Evolutionary conservation across 768 basidiomycete genomes (phyloP).

Genomic region (Clitopilus passeckerianus): DNA sequence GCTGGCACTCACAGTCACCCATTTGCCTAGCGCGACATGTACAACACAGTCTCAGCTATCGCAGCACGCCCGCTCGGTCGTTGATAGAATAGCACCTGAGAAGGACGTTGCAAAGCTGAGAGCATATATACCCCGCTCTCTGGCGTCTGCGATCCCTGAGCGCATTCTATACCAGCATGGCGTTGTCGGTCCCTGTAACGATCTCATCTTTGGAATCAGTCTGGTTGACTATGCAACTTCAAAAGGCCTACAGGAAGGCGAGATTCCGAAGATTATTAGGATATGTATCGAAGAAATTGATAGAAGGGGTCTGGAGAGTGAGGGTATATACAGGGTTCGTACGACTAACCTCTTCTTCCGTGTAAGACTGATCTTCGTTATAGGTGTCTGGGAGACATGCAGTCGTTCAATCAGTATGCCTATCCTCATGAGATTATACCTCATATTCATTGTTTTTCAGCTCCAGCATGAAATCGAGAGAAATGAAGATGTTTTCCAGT

Average conservation of each 20-base stretch:
- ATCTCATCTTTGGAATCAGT: constrained; percentile 86
- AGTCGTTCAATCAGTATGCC: constrained; percentile 69
- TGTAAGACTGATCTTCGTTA: background rate
- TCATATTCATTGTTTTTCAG: constrained; percentile 28
- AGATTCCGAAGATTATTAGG: constrained; percentile 73
- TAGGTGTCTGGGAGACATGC: constrained; percentile 86
- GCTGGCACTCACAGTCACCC: background rate
- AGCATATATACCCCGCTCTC: constrained; percentile 52
- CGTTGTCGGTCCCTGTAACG: constrained; percentile 78
- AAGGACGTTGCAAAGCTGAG: constrained; percentile 60
- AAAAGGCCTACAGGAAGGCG: constrained; percentile 64
- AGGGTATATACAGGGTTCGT: constrained; percentile 77
- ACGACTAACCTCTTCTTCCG: background rate
- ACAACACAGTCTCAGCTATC: constrained; percentile 74
- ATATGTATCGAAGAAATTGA: constrained; percentile 85
- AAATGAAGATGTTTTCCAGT: constrained; percentile 71
- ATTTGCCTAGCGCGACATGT: constrained; percentile 59
- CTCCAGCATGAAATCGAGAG: constrained; percentile 84
- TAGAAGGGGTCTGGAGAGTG: constrained; percentile 66
- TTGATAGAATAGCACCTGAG: constrained; percentile 66
- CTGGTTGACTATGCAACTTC: constrained; percentile 87
- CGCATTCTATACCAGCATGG: constrained; percentile 74
- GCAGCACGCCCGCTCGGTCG: constrained; percentile 52
- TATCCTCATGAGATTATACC: background rate
- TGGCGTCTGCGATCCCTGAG: constrained; percentile 64